Evolutionary conservation across 1,139 yeast species (phyloP).

Genomic region (Diutina mesorugosa): DNA sequence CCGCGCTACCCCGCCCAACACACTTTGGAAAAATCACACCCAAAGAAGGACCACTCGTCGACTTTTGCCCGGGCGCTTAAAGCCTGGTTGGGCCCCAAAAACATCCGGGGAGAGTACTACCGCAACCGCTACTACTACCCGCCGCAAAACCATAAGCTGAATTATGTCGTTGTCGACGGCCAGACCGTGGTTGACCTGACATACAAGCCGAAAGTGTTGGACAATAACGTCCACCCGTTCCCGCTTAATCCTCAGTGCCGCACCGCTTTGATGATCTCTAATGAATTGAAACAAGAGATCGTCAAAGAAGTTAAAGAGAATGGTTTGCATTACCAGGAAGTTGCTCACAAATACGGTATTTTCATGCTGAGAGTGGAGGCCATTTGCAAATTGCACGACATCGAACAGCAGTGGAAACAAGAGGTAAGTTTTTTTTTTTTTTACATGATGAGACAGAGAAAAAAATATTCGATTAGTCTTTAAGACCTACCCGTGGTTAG

Average conservation of each 20-base stretch:
- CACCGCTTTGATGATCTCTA: conserved; percentile 51
- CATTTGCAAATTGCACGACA: conserved; percentile 47
- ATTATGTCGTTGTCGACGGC: conserved; percentile 56
- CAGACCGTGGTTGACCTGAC: conserved; percentile 17
- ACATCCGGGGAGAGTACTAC: conserved; percentile 71
- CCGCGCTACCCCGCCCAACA: conserved; percentile 16
- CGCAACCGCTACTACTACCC: conserved; percentile 67
- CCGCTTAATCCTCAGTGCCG: conserved; percentile 60
- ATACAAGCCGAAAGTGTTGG: neutral
- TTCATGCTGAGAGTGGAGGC: conserved; percentile 85
- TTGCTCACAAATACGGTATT: conserved; percentile 69
- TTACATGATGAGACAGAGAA: conserved; percentile 3
- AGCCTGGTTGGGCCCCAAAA: conserved; percentile 69
- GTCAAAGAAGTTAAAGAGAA: conserved; percentile 41
- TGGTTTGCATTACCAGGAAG: conserved; percentile 51
- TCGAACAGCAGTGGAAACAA: conserved; percentile 50
- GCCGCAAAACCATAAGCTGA: conserved; percentile 61
- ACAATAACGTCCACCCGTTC: conserved; percentile 49
- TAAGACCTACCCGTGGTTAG: conserved; percentile 58
- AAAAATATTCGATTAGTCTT: conserved; percentile 61
- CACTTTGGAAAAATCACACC: conserved; percentile 10
- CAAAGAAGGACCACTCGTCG: conserved; percentile 20
- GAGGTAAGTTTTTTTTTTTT: conserved; percentile 34
- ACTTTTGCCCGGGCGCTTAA: conserved; percentile 24
- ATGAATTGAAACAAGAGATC: conserved; percentile 46